Evolutionary conservation across 148 eudicot genomes (phyloP), one percentile per base, ranked within the genome.

Genomic region (Rhododendron ferrugineum): DNA sequence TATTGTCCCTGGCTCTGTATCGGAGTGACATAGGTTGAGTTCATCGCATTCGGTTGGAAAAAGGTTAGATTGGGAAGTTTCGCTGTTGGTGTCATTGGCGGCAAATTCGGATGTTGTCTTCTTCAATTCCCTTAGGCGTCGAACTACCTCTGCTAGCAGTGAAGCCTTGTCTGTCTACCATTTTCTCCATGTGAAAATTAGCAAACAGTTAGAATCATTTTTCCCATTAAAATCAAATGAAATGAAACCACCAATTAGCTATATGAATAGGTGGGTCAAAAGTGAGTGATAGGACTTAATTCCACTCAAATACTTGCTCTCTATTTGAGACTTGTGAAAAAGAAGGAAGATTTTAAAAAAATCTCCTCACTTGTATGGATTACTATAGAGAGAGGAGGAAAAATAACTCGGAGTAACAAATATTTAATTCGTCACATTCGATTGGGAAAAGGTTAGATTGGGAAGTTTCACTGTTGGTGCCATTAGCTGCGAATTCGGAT

Each of bases 151-250:
- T 9, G 90, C 94, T 66, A 96, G 87, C 84, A 96, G 88, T 5
- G 99, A 92, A 1, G 99, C 99, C 89, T 96, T 96, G 94, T 96
- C 99, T 26, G 96, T 91, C 99, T 96, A 82, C 6, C 76, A 84
- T 32, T 32, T 81, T 80, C 28, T 34, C n/a, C 13, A 1, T 6
- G 15, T 11, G 3, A 34, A 52, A 79, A 62, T 40, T n/a, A 23
- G 11, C 70, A n/a, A 62, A n/a, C 3, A 23, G 10, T 23, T 62
- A 9, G 11, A 23, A 18, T 56, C 62, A 56, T 23, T 62, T 14
- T 22, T 5, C 66, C 68, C 68, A 62, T 62, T 62, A 22, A 23
- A 62, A 62, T 62, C 10, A 62, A 6, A 23, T 23, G 8, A 62
- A 62, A 23, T 15, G 49, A 46, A 7, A 46, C 10, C 49, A 14